These are phyloP conservation scores for Prototheca wickerhamii DNA, from an alignment of 163 green algal genomes.

Conservation along the genomic window DNA sequence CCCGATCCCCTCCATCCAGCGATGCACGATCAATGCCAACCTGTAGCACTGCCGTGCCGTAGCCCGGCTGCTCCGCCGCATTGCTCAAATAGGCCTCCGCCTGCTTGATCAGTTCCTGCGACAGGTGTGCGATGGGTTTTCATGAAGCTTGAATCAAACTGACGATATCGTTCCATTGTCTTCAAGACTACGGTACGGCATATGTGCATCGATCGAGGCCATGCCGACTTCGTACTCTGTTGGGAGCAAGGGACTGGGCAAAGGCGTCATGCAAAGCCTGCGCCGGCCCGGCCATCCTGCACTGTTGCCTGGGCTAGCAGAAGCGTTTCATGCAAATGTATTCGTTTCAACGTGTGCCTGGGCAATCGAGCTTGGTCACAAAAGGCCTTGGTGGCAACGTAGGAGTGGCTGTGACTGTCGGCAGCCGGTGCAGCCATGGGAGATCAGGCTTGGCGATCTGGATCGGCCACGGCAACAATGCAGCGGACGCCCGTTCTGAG, in stretches of 20 bases:
- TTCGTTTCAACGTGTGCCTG: no score
- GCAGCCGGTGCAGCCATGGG: no score
- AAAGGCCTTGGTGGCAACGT: no score
- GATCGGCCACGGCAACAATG: no score
- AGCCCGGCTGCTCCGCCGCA: slow-evolving; percentile 53
- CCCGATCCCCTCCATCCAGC: background rate
- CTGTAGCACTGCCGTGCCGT: slow-evolving; percentile 67
- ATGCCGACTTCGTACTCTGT: slow-evolving; percentile 33
- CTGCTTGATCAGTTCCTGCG: slow-evolving; percentile 68
- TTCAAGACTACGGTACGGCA: no score
- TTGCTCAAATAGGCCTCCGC: slow-evolving; percentile 71
- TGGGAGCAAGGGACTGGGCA: slow-evolving; percentile 29
- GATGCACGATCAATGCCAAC: slow-evolving; percentile 24
- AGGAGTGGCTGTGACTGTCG: no score
- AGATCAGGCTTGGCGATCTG: no score
- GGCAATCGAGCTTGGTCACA: no score
- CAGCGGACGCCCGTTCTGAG: no score
- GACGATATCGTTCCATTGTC: background rate
- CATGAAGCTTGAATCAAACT: background rate
- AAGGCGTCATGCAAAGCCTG: slow-evolving; percentile 33
- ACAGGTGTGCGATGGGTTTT: background rate
- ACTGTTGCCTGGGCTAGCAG: background rate
- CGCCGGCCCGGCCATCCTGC: background rate
- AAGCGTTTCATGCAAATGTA: background rate
- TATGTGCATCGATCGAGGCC: no score